A percentile compares a stretch with the other conserved stretches of the same genome.
Evolutionary conservation across 352 stramenopile species (phyloP).

Genomic region (Pythium periplocum): DNA sequence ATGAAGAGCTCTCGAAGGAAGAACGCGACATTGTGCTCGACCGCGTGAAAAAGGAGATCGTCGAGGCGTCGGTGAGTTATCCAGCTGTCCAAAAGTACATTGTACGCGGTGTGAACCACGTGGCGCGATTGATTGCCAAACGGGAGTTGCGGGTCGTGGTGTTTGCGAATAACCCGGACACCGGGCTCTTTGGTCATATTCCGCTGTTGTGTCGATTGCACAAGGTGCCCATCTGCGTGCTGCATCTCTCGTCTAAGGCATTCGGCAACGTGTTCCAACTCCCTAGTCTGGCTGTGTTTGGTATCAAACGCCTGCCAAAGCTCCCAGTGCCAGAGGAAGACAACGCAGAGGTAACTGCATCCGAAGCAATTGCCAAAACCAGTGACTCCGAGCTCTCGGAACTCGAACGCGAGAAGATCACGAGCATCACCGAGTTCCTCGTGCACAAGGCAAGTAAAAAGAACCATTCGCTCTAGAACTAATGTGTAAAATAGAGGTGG

Average conservation of each 20-base stretch:
- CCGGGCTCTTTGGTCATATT: slow-evolving; percentile 50
- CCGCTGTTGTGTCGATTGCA: slow-evolving; percentile 65
- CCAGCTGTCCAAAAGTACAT: slow-evolving; percentile 20
- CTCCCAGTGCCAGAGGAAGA: background rate
- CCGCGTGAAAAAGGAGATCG: slow-evolving; percentile 61
- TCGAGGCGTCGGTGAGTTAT: slow-evolving; percentile 9
- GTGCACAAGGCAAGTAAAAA: slow-evolving; percentile 59
- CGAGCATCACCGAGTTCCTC: slow-evolving; percentile 57
- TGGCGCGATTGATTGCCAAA: slow-evolving; percentile 33
- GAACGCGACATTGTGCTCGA: slow-evolving; percentile 78
- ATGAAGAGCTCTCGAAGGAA: slow-evolving; percentile 57
- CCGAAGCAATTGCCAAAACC: background rate
- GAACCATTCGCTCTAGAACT: slow-evolving; percentile 18
- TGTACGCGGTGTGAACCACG: slow-evolving; percentile 54
- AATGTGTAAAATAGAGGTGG: background rate
- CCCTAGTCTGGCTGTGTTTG: slow-evolving; percentile 48
- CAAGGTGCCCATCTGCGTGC: slow-evolving; percentile 57
- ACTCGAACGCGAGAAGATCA: slow-evolving; percentile 32
- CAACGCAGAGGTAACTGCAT: background rate
- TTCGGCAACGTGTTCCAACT: slow-evolving; percentile 54
- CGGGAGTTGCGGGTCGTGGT: slow-evolving; percentile 53
- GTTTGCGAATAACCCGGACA: slow-evolving; percentile 60
- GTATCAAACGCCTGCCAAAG: slow-evolving; percentile 28
- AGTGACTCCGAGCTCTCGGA: slow-evolving; percentile 12
- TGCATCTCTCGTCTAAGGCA: slow-evolving; percentile 65